These are phyloP conservation scores for Multifurca ochricompacta DNA, from an alignment of 768 basidiomycete genomes.

Conservation along the genomic window DNA sequence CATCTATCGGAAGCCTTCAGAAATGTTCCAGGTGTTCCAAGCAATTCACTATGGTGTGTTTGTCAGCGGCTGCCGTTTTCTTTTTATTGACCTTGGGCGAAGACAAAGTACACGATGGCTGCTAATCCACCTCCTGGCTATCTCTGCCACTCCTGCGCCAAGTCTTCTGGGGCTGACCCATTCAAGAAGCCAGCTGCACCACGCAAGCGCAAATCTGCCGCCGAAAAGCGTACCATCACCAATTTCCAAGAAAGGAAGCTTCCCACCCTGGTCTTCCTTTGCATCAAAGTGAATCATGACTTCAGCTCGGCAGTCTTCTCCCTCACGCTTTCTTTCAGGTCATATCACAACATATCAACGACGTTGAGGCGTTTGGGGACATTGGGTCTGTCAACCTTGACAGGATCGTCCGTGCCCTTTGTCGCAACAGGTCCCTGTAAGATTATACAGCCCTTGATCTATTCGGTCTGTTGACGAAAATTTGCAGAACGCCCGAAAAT, in stretches of 20 bases:
- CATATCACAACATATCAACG: conserved; percentile 78
- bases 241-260: conserved; percentile 64
- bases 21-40: conserved; percentile 75
- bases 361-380: conserved; percentile 84
- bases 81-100: neutral
- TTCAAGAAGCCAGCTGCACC: conserved; percentile 71
- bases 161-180: conserved; percentile 68
- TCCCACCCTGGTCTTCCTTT: conserved; percentile 66
- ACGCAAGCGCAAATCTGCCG: conserved; percentile 52
- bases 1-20: conserved; percentile 70
- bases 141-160: conserved; percentile 80
- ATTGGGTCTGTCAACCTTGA: conserved; percentile 82
- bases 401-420: conserved; percentile 73
- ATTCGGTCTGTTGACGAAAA: neutral
- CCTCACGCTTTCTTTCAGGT: conserved; percentile 40
- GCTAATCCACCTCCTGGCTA: conserved; percentile 64
- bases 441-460: conserved; percentile 23
- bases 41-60: conserved; percentile 80
- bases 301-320: neutral
- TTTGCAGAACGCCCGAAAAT: conserved; percentile 63
- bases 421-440: conserved; percentile 74
- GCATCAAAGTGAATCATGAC: conserved; percentile 57
- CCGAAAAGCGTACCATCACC: conserved; percentile 60
- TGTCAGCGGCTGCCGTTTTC: neutral
- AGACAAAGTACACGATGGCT: conserved; percentile 86